Evolutionary conservation across 257 asterid genomes (phyloP).

Genomic region (Schizonepeta tenuifolia): DNA sequence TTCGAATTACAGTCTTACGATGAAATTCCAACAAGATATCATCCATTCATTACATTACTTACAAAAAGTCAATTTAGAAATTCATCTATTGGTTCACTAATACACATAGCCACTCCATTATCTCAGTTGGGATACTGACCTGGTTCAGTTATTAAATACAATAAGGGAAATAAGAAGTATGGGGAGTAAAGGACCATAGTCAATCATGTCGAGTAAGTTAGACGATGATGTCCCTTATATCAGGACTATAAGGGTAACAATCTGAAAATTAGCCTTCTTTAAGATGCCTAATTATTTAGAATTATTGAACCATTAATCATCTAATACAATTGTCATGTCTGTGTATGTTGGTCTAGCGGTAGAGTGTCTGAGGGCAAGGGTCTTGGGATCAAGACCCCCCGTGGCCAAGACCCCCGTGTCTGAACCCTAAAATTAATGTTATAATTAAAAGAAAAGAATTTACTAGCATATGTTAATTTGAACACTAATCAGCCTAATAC

Average conservation of each 20-base stretch:
- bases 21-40: conserved; percentile 21
- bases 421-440: too few relatives aligned
- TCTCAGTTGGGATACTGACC: conserved; percentile 7
- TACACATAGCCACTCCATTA: neutral
- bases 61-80: conserved; percentile 4
- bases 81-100: conserved; percentile 10
- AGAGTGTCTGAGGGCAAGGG: too few relatives aligned
- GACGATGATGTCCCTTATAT: neutral
- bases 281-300: neutral
- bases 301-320: neutral
- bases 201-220: conserved; percentile 24
- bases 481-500: too few relatives aligned
- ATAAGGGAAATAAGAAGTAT: conserved; percentile 3
- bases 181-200: conserved; percentile 15
- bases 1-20: conserved; percentile 10
- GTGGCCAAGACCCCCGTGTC: too few relatives aligned
- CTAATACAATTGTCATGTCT: too few relatives aligned
- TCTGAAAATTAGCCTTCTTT: neutral
- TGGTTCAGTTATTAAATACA: conserved; percentile 14
- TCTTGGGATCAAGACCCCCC: too few relatives aligned
- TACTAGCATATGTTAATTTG: too few relatives aligned
- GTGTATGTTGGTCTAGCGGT: too few relatives aligned
- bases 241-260: neutral
- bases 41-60: conserved; percentile 4
- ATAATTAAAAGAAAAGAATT: too few relatives aligned